These are phyloP conservation scores for Schizosaccharomyces cryophilus DNA, from an alignment of 805 yeast genomes.

Conservation along the genomic window DNA sequence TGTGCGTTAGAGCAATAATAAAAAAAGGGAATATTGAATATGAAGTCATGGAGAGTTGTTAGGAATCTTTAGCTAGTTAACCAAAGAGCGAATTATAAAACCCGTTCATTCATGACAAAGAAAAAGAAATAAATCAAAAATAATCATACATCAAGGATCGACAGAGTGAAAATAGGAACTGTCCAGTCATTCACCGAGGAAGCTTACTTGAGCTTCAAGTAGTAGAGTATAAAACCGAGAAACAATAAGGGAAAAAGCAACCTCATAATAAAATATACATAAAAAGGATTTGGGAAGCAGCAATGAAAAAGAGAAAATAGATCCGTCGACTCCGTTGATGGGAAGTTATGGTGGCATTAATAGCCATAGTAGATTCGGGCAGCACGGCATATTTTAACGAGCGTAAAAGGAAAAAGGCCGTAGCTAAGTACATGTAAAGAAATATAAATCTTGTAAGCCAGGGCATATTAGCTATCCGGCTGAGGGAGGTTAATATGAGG, in stretches of 20 bases:
- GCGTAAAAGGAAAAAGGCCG: slow-evolving; percentile 24
- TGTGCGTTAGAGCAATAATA: too few relatives aligned
- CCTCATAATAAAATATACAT: slow-evolving; percentile 38
- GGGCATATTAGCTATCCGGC: neutral
- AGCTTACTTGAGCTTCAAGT: neutral
- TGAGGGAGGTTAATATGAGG: slow-evolving; percentile 13
- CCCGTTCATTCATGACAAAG: too few relatives aligned
- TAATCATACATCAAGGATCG: too few relatives aligned
- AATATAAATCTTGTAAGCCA: slow-evolving; percentile 26
- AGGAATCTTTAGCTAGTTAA: too few relatives aligned
- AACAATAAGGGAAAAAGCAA: neutral
- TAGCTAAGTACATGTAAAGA: slow-evolving; percentile 27
- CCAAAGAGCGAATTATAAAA: too few relatives aligned
- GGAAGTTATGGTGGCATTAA: slow-evolving; percentile 24
- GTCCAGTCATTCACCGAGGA: too few relatives aligned
- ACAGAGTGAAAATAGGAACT: too few relatives aligned
- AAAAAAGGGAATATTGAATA: too few relatives aligned
- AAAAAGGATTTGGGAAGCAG: slow-evolving; percentile 48
- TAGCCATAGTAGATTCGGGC: slow-evolving; percentile 24
- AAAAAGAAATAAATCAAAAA: too few relatives aligned
- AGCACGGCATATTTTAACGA: slow-evolving; percentile 43
- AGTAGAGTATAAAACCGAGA: neutral
- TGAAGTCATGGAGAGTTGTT: too few relatives aligned
- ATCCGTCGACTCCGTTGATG: slow-evolving; percentile 51
- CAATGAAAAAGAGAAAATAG: slow-evolving; percentile 64